These are phyloP conservation scores for Urostyla sp. DNA, from an alignment of 73 alveolate genomes.

Conservation along the genomic window DNA sequence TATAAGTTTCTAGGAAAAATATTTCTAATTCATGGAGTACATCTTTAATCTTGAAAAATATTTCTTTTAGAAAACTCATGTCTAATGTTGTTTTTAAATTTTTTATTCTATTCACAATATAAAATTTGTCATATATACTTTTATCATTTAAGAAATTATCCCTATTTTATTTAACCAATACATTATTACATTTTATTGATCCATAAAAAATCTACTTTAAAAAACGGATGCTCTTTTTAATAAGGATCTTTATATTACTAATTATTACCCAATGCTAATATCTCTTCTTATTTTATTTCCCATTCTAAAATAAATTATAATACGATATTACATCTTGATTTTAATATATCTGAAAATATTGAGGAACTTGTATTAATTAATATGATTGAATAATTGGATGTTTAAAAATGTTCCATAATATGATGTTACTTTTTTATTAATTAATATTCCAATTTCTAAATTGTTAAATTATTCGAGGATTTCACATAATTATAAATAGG, in stretches of 20 bases:
- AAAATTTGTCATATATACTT: background rate
- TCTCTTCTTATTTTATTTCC: conserved; percentile 22
- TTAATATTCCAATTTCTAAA: background rate
- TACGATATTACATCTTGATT: conserved; percentile 9
- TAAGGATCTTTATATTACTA: conserved; percentile 19
- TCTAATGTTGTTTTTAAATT: background rate
- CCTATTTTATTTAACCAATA: background rate
- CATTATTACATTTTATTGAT: conserved; percentile 2
- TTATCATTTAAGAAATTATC: conserved; percentile 1
- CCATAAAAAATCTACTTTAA: conserved; percentile 36
- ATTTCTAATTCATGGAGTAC: background rate
- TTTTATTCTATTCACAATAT: background rate
- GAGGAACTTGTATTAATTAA: background rate
- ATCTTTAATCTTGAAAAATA: background rate
- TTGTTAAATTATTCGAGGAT: background rate
- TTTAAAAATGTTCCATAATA: conserved; percentile 2
- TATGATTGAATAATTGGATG: background rate
- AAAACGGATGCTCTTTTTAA: conserved; percentile 2
- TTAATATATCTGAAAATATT: background rate
- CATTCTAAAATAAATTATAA: background rate
- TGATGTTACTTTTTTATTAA: background rate
- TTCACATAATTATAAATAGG: no score
- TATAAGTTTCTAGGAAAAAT: conserved; percentile 28
- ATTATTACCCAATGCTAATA: conserved; percentile 41
- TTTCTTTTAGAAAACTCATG: background rate